Evolutionary conservation across 1,284 basidiomycete genomes (phyloP).

Genomic region (Sporisorium sorghi): DNA sequence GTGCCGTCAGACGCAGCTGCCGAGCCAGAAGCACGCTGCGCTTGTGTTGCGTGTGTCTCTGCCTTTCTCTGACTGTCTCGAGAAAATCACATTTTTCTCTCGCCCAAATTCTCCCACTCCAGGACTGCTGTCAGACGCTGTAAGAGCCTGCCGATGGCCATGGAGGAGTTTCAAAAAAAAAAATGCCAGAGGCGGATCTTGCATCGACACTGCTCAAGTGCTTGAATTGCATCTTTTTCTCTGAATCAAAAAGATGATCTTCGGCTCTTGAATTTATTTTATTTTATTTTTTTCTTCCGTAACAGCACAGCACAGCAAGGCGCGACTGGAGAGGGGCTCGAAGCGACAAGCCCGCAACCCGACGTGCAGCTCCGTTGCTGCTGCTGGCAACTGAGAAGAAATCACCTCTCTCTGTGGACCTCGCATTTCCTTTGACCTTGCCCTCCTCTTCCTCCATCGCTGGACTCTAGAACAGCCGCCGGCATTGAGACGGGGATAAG

Average conservation of each 20-base stretch:
- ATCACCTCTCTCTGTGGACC: too few relatives aligned
- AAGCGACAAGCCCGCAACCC: constrained; percentile 4
- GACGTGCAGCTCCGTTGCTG: background rate
- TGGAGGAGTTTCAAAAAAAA: constrained; percentile 13
- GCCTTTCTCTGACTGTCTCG: background rate
- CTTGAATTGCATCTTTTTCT: background rate
- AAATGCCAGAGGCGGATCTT: background rate
- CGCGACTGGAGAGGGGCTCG: background rate
- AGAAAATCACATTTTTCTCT: background rate
- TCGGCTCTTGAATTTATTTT: background rate
- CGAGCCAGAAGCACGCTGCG: too few relatives aligned
- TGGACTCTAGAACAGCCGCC: background rate
- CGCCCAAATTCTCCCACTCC: background rate
- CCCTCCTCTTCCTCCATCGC: too few relatives aligned
- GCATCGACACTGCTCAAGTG: constrained; percentile 13
- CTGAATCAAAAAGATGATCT: background rate
- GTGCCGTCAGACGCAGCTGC: too few relatives aligned
- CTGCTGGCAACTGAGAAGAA: constrained; percentile 6
- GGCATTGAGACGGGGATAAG: background rate
- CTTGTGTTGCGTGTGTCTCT: background rate
- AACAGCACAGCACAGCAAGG: constrained; percentile 1
- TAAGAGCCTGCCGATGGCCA: constrained; percentile 12
- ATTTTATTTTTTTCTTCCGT: background rate
- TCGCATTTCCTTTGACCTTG: too few relatives aligned
- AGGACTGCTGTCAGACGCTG: background rate